Evolutionary conservation across 108 stramenopile genomes (phyloP).

Genomic region (Conticribra guillardii): DNA sequence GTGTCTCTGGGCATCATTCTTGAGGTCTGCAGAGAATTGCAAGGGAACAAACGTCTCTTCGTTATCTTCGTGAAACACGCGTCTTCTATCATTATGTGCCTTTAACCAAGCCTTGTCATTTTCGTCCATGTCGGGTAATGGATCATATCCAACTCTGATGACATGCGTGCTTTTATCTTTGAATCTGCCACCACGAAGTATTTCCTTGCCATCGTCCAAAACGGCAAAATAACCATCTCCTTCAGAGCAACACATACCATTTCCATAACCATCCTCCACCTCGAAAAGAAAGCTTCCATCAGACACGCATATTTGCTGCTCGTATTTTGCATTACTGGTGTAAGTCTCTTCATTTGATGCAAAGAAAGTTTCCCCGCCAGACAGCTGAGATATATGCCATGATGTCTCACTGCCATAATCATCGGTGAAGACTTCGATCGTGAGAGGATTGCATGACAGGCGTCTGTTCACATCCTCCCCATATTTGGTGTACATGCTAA

Average conservation of each 20-base stretch:
- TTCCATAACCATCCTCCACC: not conserved
- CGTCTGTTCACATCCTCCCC: too few species aligned
- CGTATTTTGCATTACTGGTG: not conserved
- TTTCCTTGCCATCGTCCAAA: not conserved
- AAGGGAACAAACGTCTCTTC: not conserved
- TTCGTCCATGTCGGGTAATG: not conserved
- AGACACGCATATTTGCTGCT: not conserved
- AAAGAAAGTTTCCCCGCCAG: not conserved
- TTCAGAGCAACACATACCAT: not conserved
- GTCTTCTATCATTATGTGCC: not conserved
- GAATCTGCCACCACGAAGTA: not conserved
- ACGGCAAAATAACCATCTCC: not conserved
- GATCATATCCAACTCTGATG: not conserved
- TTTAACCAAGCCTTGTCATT: not conserved
- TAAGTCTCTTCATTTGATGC: not conserved
- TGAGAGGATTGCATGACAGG: too few species aligned
- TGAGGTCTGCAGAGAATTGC: not conserved
- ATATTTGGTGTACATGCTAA: too few species aligned
- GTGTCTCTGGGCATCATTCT: not conserved
- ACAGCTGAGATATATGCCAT: not conserved
- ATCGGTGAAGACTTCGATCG: not conserved
- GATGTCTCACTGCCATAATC: not conserved
- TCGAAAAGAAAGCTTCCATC: not conserved
- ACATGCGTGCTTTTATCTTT: not conserved
- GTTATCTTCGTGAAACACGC: not conserved